phyloP scores from a whole-genome alignment of 495 filamentous ascomycete species.

The Tuber brumale region DNA sequence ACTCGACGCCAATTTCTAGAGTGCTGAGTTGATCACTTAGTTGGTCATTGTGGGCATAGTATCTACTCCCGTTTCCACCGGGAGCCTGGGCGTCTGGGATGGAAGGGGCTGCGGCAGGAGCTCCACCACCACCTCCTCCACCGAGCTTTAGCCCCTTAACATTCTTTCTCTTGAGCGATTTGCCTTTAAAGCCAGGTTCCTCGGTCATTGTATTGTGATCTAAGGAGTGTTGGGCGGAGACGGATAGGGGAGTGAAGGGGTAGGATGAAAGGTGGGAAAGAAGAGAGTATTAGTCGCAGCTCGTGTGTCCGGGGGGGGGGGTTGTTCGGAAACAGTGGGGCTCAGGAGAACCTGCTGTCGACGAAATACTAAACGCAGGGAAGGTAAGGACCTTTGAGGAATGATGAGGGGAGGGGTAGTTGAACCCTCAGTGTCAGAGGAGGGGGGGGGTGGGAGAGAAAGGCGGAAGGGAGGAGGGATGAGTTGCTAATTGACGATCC shows the following conservation, averaged over 20 bases:
- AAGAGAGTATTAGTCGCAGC: background rate
- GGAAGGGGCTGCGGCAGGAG: constrained; percentile 7
- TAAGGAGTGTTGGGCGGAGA: background rate
- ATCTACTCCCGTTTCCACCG: constrained; percentile 8
- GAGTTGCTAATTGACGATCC: constrained; percentile 34
- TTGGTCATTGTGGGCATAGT: constrained; percentile 20
- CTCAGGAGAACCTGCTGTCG: background rate
- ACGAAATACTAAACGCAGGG: background rate
- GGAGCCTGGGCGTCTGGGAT: constrained; percentile 10
- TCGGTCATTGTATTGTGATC: constrained; percentile 60
- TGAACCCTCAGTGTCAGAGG: constrained; percentile 6
- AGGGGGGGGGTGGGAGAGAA: constrained; percentile 8
- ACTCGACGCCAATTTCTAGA: constrained; percentile 94
- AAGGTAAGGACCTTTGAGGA: background rate
- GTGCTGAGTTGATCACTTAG: constrained; percentile 49
- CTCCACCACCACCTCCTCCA: background rate
- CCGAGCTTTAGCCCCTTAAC: constrained; percentile 81
- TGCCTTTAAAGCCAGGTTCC: constrained; percentile 61
- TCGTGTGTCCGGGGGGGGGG: constrained; percentile 1
- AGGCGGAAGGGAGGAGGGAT: background rate
- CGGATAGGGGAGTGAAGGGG: background rate
- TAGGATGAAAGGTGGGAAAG: constrained; percentile 7
- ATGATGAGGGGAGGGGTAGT: constrained; percentile 3
- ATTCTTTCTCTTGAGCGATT: constrained; percentile 96
- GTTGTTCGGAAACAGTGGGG: background rate